Conservation (phyloP, 2,329 filamentous ascomycete genomes). For the Xylariaceae sp. region DNA sequence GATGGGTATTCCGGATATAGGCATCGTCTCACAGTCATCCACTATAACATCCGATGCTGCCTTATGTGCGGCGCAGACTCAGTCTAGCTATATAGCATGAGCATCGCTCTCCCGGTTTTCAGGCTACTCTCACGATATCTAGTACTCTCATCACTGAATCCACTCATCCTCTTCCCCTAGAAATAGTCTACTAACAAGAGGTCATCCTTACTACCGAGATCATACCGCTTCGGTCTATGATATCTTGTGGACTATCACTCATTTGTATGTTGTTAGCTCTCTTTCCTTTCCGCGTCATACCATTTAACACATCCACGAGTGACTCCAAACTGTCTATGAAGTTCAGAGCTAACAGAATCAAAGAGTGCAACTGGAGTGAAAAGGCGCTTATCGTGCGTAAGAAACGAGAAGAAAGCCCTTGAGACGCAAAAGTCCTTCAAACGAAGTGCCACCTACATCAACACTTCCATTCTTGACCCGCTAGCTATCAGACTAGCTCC, state of each 20-base stretch:
- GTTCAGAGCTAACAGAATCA: constrained; percentile 4
- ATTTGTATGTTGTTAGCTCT: constrained; percentile 2
- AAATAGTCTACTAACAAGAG: not conserved
- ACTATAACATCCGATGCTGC: constrained; percentile 3
- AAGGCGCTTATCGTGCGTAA: not conserved
- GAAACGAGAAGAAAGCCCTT: not conserved
- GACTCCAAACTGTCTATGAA: not conserved
- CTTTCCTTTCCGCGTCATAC: not conserved
- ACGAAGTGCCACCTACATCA: too few species aligned
- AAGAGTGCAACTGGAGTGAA: constrained; percentile 9
- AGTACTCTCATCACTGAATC: constrained; percentile 4
- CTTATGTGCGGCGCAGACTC: constrained; percentile 11
- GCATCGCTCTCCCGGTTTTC: constrained; percentile 1
- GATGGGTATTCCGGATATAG: constrained; percentile 5
- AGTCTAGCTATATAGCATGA: constrained; percentile 22
- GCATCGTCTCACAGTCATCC: constrained; percentile 4
- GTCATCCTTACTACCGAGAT: not conserved
- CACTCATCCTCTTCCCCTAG: not conserved
- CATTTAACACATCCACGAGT: not conserved
- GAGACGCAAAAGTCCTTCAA: too few species aligned
- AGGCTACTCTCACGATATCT: constrained; percentile 4
- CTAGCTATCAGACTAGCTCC: not conserved
- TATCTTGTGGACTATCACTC: not conserved
- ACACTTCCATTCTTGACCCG: not conserved
- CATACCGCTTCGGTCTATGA: not conserved